phyloP scores from a whole-genome alignment of 768 basidiomycete species.

The Pleurotus sapidus region DNA sequence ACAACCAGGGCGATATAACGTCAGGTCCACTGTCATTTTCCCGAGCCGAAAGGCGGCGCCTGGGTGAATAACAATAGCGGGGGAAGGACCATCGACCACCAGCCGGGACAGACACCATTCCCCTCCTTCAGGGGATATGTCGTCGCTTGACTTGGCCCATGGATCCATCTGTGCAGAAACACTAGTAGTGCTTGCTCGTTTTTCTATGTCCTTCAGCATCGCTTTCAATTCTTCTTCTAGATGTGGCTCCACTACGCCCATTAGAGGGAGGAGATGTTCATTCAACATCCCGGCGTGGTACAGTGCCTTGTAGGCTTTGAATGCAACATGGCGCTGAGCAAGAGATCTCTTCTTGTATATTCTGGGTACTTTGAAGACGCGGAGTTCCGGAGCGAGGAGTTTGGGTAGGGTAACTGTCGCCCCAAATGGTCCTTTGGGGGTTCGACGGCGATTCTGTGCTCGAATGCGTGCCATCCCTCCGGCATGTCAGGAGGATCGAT shows the following conservation, averaged over 20 bases:
- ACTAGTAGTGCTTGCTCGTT: constrained; percentile 50
- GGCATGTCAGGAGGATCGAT: constrained; percentile 63
- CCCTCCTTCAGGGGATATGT: background rate
- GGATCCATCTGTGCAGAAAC: constrained; percentile 65
- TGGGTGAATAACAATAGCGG: constrained; percentile 49
- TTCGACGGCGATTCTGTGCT: constrained; percentile 14
- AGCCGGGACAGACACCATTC: constrained; percentile 57
- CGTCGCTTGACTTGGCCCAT: constrained; percentile 37
- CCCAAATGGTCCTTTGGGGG: constrained; percentile 53
- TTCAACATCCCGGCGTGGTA: constrained; percentile 61
- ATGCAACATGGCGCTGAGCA: constrained; percentile 70
- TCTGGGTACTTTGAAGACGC: constrained; percentile 46
- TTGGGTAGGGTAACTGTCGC: constrained; percentile 65
- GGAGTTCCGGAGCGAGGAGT: constrained; percentile 45
- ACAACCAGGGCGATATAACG: constrained; percentile 42
- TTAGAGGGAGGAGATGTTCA: constrained; percentile 67
- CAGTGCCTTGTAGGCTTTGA: constrained; percentile 61
- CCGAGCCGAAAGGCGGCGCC: constrained; percentile 33
- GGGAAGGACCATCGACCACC: constrained; percentile 43
- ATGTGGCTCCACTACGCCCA: constrained; percentile 48
- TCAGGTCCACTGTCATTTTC: constrained; percentile 36
- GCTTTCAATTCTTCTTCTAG: constrained; percentile 60
- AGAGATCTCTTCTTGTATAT: constrained; percentile 54
- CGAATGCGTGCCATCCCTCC: constrained; percentile 56
- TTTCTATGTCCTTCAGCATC: constrained; percentile 62